A percentile compares a stretch with the other conserved stretches of the same genome.
phyloP scores from a whole-genome alignment of 139 green algal genomes.

The Volvox reticuliferus region DNA sequence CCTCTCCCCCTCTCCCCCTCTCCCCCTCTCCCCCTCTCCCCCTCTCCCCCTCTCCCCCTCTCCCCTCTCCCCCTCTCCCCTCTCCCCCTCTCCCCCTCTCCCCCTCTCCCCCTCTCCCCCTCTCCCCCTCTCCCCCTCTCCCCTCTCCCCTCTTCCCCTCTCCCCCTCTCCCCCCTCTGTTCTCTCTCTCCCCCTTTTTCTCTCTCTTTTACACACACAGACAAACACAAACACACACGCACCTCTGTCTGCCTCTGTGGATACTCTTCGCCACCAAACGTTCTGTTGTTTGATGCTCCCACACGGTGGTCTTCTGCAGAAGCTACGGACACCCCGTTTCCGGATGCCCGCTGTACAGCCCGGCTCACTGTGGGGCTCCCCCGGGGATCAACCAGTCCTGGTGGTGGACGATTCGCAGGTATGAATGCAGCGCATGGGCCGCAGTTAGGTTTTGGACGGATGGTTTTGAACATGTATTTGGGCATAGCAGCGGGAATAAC shows the following conservation, averaged over 20 bases:
- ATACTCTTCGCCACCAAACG: background rate
- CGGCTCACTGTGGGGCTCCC: constrained; percentile 13
- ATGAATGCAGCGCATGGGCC: background rate
- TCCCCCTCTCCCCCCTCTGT: too few relatives aligned
- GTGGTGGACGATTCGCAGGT: constrained; percentile 48
- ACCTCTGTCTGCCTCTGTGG: background rate
- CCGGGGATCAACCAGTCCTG: constrained; percentile 42
- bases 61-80: background rate
- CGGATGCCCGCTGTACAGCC: constrained; percentile 12
- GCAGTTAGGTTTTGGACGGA: too few relatives aligned
- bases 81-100: background rate
- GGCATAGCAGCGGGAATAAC: too few relatives aligned
- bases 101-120: background rate
- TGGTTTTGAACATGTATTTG: too few relatives aligned
- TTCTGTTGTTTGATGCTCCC: background rate
- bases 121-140: background rate
- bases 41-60: background rate
- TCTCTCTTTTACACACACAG: too few relatives aligned
- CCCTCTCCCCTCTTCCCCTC: too few relatives aligned
- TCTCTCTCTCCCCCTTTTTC: too few relatives aligned
- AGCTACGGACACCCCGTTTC: constrained; percentile 1
- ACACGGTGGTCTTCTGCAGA: background rate
- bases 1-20: too few relatives aligned
- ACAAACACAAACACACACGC: too few relatives aligned
- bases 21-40: too few relatives aligned